Evolutionary conservation across 2,329 filamentous ascomycete species (phyloP), one percentile per base, ranked within the genome.

Genomic region (Clarireedia sp.): DNA sequence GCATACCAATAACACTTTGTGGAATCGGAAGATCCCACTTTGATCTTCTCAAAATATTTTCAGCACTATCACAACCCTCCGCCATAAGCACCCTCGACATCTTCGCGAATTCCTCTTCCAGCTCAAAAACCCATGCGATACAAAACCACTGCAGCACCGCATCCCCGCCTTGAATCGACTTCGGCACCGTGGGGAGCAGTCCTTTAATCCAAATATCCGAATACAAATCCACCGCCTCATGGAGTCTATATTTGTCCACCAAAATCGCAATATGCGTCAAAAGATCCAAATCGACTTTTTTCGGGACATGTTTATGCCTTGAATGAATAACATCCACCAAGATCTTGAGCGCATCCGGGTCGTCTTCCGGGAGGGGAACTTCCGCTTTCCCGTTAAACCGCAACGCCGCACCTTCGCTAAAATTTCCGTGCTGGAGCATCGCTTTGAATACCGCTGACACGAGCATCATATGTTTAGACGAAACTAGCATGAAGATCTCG

Each of bases 301-400:
- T n/a, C 2, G 64, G 65, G 2, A 72, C 59, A n/a, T 62, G 55
- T 21, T 51, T 44, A 38, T 51, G 50, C 6, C 54, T 48, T 26
- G 55, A 48, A 26, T 71, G 70, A 2, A 67, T 65, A 6, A 73
- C 66, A 21, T 62, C 62, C 52, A 72, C 64, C 7, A 72, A 23
- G 1, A 70, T 58, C 0, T 55, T 47, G 56, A 73, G 66, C 1
- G 67, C 66, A 1, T 63, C 59, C 0, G 65, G 55, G 48, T 71
- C 59, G 48, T 72, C 69, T 5, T 69, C 64, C 0, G 64, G 64
- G 59, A 3, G 26, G 2, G 60, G 55, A 24, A 71, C 57, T 49
- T 68, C 63, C n/a, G 58, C 54, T n/a, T 24, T 51, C 0, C 59
- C 59, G 17, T 16, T 45, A 1, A 49, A n/a, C 29, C 41, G 49